These are phyloP conservation scores for Mycena metata DNA, from an alignment of 768 basidiomycete genomes.

Conservation along the genomic window DNA sequence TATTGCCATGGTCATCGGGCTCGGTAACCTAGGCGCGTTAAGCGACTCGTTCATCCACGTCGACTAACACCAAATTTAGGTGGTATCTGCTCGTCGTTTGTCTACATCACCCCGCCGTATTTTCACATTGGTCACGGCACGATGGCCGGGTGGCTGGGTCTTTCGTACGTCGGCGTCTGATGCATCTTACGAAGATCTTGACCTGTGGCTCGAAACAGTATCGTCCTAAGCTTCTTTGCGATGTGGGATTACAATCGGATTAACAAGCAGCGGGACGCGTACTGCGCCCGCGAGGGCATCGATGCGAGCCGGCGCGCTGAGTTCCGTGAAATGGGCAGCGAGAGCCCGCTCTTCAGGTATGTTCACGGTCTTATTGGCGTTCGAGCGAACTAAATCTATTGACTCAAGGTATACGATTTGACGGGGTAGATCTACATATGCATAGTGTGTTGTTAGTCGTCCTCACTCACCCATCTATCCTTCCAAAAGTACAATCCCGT, in stretches of 20 bases:
- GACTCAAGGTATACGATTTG: constrained; percentile 9
- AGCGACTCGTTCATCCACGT: neutral
- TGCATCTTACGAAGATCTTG: too few species aligned
- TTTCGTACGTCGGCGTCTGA: constrained; percentile 41
- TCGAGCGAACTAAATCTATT: neutral
- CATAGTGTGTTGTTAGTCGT: too few species aligned
- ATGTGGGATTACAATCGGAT: constrained; percentile 59
- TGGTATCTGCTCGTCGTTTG: constrained; percentile 43
- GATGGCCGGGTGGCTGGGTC: constrained; percentile 33
- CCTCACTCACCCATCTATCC: too few species aligned
- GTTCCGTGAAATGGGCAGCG: constrained; percentile 60
- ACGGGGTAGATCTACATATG: too few species aligned
- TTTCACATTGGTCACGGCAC: constrained; percentile 38
- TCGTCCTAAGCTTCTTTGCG: constrained; percentile 50
- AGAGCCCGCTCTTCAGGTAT: constrained; percentile 61
- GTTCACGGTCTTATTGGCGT: neutral
- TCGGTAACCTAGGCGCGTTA: constrained; percentile 60
- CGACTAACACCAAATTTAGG: neutral
- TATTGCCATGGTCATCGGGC: constrained; percentile 61
- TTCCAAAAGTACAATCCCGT: too few species aligned
- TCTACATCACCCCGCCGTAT: constrained; percentile 37
- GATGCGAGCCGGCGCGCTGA: constrained; percentile 48
- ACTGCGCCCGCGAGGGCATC: constrained; percentile 55
- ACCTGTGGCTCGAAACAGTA: constrained; percentile 34
- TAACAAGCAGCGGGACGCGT: constrained; percentile 58